Conservation (phyloP, 78 protist species). For the Dictyostelium purpureum region DNA sequence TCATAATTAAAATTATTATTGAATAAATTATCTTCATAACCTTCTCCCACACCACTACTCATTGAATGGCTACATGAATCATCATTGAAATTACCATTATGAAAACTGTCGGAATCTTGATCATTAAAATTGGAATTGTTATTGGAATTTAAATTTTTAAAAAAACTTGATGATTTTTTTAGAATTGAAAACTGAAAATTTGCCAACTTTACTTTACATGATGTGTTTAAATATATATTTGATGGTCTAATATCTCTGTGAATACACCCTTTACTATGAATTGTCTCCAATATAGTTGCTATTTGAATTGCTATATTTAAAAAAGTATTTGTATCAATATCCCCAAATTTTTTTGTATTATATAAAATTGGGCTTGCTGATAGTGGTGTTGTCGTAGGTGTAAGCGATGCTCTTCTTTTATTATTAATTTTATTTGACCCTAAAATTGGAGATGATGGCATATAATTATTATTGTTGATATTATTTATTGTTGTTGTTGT, state of each 20-base stretch:
- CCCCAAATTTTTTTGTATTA: conserved; percentile 20
- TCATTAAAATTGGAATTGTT: not conserved
- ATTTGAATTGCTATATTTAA: conserved; percentile 46
- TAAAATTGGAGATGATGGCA: not conserved
- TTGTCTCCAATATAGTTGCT: conserved; percentile 23
- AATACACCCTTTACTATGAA: conserved; percentile 54
- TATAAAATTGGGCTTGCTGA: conserved; percentile 34
- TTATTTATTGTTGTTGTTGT: not conserved
- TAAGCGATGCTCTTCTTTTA: not conserved
- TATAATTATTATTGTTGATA: not conserved
- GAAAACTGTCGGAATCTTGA: not conserved
- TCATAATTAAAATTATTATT: not conserved
- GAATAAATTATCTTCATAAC: not conserved
- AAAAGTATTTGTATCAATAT: conserved; percentile 40
- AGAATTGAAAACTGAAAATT: conserved; percentile 56
- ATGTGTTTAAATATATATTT: conserved; percentile 21
- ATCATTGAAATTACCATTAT: not conserved
- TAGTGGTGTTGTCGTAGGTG: conserved; percentile 35
- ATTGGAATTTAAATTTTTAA: not conserved
- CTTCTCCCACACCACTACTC: not conserved
- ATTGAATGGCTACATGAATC: not conserved
- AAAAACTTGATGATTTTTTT: conserved; percentile 6
- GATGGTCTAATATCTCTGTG: conserved; percentile 63
- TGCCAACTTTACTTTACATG: conserved; percentile 18
- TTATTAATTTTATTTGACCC: not conserved